Evolutionary conservation across 2,329 filamentous ascomycete species (phyloP), one percentile per base, ranked within the genome.

Genomic region (Fusarium sp.): DNA sequence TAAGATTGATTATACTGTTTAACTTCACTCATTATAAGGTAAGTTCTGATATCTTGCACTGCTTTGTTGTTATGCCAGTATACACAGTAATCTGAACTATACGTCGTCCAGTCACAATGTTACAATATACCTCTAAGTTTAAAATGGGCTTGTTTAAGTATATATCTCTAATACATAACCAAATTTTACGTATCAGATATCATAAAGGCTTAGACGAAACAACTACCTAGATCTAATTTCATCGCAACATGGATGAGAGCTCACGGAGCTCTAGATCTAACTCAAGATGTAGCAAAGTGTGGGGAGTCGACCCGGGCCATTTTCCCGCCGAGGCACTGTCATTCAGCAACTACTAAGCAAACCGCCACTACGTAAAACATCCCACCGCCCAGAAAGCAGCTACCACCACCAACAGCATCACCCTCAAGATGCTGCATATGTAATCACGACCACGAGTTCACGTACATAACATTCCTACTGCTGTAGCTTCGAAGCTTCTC

Each of bases 271-370:
- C 34, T 55, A 34, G 54, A 26, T 52, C 37, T 26, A 21, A 37
- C 44, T 52, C 26, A 12, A 23, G 28, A 50, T 55, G 26, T 44
- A 25, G 31, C 56, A 42, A 53, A 62, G 45, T 65, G 61, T 62
- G 66, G 63, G 62, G 62, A 48, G 55, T 67, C 39, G 43, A 21
- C 62, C 72, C 72, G 65, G 71, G 67, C 65, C 58, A 70, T 74
- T 71, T 70, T 65, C 69, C 68, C 46, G 67, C 70, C 68, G 67
- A 71, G 49, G 67, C 60, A 55, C 58, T 41, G 58, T 63, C 56
- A 62, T 52, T 46, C 66, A 66, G 51, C 58, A 53, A 51, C 54
- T 45, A 69, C 49, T 62, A 52, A 64, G 62, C 50, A 66, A 66
- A 39, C 39, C 63, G 62, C 48, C 54, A 61, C 57, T 25, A 53